These are phyloP conservation scores for Colletotrichum falcatum DNA, from an alignment of 2,329 filamentous ascomycete genomes.

Conservation along the genomic window DNA sequence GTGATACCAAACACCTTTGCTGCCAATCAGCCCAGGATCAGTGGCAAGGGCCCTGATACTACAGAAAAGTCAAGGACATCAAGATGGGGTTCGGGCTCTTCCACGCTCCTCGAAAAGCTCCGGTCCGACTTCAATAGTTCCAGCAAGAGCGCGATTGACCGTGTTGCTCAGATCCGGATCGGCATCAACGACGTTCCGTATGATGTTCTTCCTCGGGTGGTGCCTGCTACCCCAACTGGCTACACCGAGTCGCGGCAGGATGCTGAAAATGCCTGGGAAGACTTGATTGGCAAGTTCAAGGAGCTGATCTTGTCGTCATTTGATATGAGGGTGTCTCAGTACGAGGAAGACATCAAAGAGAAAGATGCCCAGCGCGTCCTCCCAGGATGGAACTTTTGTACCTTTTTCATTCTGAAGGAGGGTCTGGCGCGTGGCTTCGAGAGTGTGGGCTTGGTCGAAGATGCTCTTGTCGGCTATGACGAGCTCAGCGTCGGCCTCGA, in stretches of 20 bases:
- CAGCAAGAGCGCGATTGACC: slow-evolving; percentile 79
- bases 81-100: slow-evolving; percentile 83
- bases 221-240: slow-evolving; percentile 71
- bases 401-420: slow-evolving; percentile 98
- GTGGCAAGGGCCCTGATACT: slow-evolving; percentile 64
- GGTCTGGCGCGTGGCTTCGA: slow-evolving; percentile 94
- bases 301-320: slow-evolving; percentile 89
- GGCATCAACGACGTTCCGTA: slow-evolving; percentile 77
- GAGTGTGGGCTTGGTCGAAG: slow-evolving; percentile 94
- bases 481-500: slow-evolving; percentile 92
- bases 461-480: slow-evolving; percentile 94
- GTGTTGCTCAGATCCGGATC: slow-evolving; percentile 87
- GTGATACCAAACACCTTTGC: slow-evolving; percentile 88
- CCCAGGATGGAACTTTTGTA: slow-evolving; percentile 99
- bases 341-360: slow-evolving; percentile 97
- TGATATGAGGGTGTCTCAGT: slow-evolving; percentile 89
- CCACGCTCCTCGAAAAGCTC: slow-evolving; percentile 89
- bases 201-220: slow-evolving; percentile 71
- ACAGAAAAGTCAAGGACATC: slow-evolving; percentile 76
- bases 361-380: slow-evolving; percentile 88
- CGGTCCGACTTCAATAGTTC: slow-evolving; percentile 89
- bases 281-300: slow-evolving; percentile 89
- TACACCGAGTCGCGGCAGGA: slow-evolving; percentile 81
- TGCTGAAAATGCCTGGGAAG: slow-evolving; percentile 83
- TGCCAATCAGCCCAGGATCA: slow-evolving; percentile 79